Conservation (phyloP, 768 basidiomycete species). For the Rhodotorula kratochvilovae region DNA sequence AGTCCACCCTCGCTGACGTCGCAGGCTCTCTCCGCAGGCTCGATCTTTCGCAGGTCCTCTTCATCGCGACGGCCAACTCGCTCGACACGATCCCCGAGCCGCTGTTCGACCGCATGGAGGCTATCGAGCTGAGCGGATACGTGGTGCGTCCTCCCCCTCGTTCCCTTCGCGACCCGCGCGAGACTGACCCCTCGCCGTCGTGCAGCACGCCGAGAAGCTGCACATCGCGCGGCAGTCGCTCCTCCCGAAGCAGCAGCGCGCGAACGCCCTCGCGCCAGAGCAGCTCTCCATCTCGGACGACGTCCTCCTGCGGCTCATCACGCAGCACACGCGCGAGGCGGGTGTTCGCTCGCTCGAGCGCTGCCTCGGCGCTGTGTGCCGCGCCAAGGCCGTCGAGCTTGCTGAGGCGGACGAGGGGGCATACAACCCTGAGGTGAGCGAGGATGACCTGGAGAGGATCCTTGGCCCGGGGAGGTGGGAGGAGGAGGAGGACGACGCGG, state of each 20-base stretch:
- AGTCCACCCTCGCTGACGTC: no score
- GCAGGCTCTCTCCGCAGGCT: neutral
- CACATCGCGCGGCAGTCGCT: constrained; percentile 82
- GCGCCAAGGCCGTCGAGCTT: constrained; percentile 89
- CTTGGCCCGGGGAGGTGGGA: constrained; percentile 77
- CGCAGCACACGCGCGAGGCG: constrained; percentile 71
- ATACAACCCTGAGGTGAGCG: constrained; percentile 63
- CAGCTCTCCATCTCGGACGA: constrained; percentile 67
- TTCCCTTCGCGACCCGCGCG: constrained; percentile 60
- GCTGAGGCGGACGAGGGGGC: constrained; percentile 55
- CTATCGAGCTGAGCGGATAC: constrained; percentile 68
- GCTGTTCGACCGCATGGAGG: constrained; percentile 81
- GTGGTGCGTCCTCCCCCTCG: constrained; percentile 8
- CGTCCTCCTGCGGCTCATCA: constrained; percentile 62
- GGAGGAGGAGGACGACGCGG: constrained; percentile 54
- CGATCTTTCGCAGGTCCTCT: constrained; percentile 55
- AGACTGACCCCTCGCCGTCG: neutral
- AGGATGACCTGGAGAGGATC: constrained; percentile 72
- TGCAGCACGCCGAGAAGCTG: constrained; percentile 70
- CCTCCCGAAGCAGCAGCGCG: constrained; percentile 75
- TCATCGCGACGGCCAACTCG: constrained; percentile 87
- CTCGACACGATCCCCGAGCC: constrained; percentile 85
- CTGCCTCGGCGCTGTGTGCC: constrained; percentile 78
- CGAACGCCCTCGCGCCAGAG: constrained; percentile 65
- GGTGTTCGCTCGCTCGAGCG: constrained; percentile 88